These are phyloP conservation scores for Dichotomopilus funicola DNA, from an alignment of 2,329 filamentous ascomycete genomes.

Conservation along the genomic window DNA sequence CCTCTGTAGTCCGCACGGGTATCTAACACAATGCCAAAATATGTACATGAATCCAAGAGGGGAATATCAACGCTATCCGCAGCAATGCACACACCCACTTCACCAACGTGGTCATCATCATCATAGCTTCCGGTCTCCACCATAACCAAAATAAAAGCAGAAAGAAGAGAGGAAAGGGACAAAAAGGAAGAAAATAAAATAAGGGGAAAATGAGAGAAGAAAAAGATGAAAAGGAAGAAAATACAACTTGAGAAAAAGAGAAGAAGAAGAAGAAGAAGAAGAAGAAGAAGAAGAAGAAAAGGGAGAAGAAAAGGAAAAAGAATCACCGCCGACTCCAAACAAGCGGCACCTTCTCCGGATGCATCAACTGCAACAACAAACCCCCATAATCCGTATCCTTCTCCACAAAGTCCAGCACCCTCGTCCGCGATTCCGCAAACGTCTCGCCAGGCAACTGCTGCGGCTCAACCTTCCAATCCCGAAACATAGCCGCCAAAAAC, in stretches of 20 bases:
- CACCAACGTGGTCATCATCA: too few relatives aligned
- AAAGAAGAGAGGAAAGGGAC: too few relatives aligned
- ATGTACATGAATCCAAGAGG: too few relatives aligned
- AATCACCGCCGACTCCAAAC: constrained; percentile 16
- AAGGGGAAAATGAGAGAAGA: neutral
- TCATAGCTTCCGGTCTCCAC: too few relatives aligned
- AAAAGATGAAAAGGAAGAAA: neutral
- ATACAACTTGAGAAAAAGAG: neutral
- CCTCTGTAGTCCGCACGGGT: too few relatives aligned
- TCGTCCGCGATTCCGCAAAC: constrained; percentile 13
- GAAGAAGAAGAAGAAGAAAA: neutral
- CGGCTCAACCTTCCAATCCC: constrained; percentile 22
- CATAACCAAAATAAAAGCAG: too few relatives aligned
- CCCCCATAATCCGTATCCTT: constrained; percentile 21
- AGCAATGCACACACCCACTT: too few relatives aligned
- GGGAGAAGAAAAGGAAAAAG: neutral
- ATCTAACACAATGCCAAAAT: too few relatives aligned
- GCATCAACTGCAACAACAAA: constrained; percentile 24
- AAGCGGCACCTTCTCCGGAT: constrained; percentile 23
- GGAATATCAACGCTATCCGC: too few relatives aligned
- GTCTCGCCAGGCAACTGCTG: constrained; percentile 17
- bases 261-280: neutral
- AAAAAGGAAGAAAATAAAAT: neutral
- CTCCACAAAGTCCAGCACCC: constrained; percentile 22
- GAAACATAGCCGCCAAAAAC: constrained; percentile 23